Conservation (phyloP, 768 basidiomycete species). For the Xerocomus brunneocitrinus region DNA sequence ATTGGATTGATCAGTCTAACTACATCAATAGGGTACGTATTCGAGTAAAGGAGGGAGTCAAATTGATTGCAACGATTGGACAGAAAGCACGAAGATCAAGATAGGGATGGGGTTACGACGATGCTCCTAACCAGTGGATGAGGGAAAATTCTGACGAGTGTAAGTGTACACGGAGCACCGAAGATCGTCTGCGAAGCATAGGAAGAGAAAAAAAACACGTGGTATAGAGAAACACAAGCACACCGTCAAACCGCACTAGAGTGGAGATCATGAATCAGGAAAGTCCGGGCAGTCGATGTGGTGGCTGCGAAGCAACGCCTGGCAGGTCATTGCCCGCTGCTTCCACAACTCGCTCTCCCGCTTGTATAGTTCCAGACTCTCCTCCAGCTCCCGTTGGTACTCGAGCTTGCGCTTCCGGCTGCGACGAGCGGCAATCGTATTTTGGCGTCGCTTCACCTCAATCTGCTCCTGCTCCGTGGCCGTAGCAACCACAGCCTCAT, state of each 20-base stretch:
- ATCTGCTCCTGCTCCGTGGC: constrained; percentile 62
- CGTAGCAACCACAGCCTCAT: constrained; percentile 32
- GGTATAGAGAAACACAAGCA: constrained; percentile 6
- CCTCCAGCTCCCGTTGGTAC: constrained; percentile 64
- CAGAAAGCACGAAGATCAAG: background rate
- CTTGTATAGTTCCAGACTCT: constrained; percentile 46
- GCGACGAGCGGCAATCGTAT: constrained; percentile 81
- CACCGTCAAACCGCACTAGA: background rate
- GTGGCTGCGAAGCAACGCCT: constrained; percentile 53
- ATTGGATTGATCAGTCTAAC: too few species aligned
- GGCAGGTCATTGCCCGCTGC: constrained; percentile 43
- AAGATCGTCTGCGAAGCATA: constrained; percentile 25
- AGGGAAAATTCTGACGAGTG: constrained; percentile 27
- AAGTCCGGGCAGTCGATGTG: constrained; percentile 56
- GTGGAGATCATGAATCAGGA: constrained; percentile 22
- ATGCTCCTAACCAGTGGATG: constrained; percentile 47
- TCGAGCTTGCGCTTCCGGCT: constrained; percentile 71
- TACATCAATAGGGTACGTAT: too few species aligned
- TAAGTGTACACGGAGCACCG: constrained; percentile 40
- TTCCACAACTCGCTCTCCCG: constrained; percentile 62
- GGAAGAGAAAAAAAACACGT: constrained; percentile 2
- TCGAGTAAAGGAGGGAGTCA: background rate
- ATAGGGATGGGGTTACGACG: constrained; percentile 42
- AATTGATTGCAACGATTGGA: background rate
- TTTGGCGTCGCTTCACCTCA: constrained; percentile 74